A percentile compares a stretch with the other conserved stretches of the same genome.
These are phyloP conservation scores for Chlamydomonas eustigma DNA, from an alignment of 139 green algal species.

Conservation along the genomic window DNA sequence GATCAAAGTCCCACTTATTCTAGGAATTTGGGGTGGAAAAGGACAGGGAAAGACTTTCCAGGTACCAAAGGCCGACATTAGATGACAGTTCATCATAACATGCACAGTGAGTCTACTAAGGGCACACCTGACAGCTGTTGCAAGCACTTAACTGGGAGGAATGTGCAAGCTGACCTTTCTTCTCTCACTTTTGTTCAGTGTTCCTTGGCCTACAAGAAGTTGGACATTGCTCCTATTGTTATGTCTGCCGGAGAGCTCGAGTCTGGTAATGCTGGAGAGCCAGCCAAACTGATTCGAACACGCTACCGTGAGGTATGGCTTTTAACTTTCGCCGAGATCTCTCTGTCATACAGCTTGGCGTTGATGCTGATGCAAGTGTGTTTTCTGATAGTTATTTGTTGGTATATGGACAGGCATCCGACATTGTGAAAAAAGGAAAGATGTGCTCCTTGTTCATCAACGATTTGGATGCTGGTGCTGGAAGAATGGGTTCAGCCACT, in stretches of 20 bases:
- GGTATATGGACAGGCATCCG: constrained; percentile 60
- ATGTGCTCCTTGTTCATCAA: constrained; percentile 99
- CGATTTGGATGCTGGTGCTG: constrained; percentile 95
- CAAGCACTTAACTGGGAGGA: no score
- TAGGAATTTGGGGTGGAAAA: constrained; percentile 99
- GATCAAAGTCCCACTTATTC: constrained; percentile 93
- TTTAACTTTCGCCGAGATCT: no score
- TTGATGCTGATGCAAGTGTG: neutral
- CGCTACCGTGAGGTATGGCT: constrained; percentile 70
- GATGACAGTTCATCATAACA: no score
- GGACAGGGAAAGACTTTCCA: constrained; percentile 97
- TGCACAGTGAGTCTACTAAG: no score
- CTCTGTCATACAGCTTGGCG: no score
- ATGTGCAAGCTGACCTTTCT: no score
- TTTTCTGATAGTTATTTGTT: neutral
- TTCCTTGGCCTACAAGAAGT: constrained; percentile 95
- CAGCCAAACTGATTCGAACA: constrained; percentile 96
- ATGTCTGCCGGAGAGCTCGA: constrained; percentile 99
- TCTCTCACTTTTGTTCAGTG: constrained; percentile 54
- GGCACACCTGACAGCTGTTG: no score
- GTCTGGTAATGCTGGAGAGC: constrained; percentile 96
- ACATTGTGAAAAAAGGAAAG: constrained; percentile 99
- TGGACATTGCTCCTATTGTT: constrained; percentile 94
- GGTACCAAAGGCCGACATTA: no score
- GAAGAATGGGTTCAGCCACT: constrained; percentile 92